Conservation (phyloP, 352 stramenopile genomes). For the Phytophthora palmivora region DNA sequence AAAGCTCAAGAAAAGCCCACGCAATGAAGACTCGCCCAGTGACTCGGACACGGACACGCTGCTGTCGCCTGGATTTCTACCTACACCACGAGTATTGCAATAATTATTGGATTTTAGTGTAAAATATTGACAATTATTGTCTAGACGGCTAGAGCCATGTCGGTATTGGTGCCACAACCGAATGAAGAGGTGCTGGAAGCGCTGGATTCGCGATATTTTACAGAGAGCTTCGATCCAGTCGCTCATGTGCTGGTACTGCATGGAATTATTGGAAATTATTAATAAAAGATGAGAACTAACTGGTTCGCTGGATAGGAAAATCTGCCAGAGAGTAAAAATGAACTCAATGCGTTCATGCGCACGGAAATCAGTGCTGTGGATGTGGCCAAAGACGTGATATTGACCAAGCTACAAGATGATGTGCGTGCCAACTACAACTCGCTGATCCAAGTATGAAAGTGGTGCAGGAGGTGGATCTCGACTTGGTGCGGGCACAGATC, state of each 20-base stretch:
- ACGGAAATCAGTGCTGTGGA: slow-evolving; percentile 87
- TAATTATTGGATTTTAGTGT: neutral
- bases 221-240: slow-evolving; percentile 75
- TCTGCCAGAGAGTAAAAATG: slow-evolving; percentile 53
- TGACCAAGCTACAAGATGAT: slow-evolving; percentile 81
- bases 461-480: slow-evolving; percentile 88
- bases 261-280: neutral
- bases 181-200: slow-evolving; percentile 72
- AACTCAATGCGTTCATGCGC: slow-evolving; percentile 74
- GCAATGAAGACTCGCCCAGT: slow-evolving; percentile 14
- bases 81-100: slow-evolving; percentile 40
- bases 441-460: slow-evolving; percentile 89
- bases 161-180: slow-evolving; percentile 69
- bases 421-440: slow-evolving; percentile 80
- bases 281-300: neutral
- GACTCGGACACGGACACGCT: slow-evolving; percentile 32
- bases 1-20: slow-evolving; percentile 32
- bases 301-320: slow-evolving; percentile 55
- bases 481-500: slow-evolving; percentile 85
- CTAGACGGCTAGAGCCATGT: slow-evolving; percentile 52
- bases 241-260: slow-evolving; percentile 68
- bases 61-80: slow-evolving; percentile 41
- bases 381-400: slow-evolving; percentile 79
- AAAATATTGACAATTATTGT: slow-evolving; percentile 15
- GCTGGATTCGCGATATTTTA: slow-evolving; percentile 87